Evolutionary conservation across 352 stramenopile genomes (phyloP).

Genomic region (Phytophthora fragariaefolia): DNA sequence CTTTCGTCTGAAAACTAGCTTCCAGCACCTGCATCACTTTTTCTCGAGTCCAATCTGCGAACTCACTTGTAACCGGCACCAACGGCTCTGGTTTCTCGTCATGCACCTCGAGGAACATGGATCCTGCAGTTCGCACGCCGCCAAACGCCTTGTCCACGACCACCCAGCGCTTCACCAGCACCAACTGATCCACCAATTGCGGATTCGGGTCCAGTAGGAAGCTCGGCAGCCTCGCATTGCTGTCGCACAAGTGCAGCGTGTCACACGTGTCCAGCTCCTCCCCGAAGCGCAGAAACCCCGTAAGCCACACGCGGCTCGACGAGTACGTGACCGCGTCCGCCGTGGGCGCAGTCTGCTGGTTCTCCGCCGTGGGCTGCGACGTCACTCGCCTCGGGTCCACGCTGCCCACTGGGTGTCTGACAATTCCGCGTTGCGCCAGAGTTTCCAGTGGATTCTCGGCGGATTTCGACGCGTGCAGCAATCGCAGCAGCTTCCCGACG

Average conservation of each 20-base stretch:
- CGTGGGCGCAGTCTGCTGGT: conserved; percentile 1
- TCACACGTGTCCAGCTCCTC: conserved; percentile 23
- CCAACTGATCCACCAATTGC: conserved; percentile 48
- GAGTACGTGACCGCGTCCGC: conserved; percentile 36
- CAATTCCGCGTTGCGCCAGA: conserved; percentile 25
- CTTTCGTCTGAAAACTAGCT: conserved; percentile 39
- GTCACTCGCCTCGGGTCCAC: conserved; percentile 2
- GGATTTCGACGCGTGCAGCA: conserved; percentile 20
- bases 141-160: conserved; percentile 41
- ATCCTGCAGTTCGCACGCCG: conserved; percentile 6
- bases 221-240: conserved; percentile 32
- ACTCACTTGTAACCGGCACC: background rate
- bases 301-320: conserved; percentile 51
- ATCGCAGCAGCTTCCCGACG: conserved; percentile 37
- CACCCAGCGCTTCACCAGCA: conserved; percentile 70
- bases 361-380: conserved; percentile 1
- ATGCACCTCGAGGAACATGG: conserved; percentile 55
- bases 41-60: conserved; percentile 18
- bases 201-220: conserved; percentile 49
- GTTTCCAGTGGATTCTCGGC: conserved; percentile 2
- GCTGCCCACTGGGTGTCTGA: conserved; percentile 12
- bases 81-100: conserved; percentile 21
- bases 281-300: conserved; percentile 52
- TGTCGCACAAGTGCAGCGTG: conserved; percentile 49
- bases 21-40: conserved; percentile 38